phyloP scores from a whole-genome alignment of 1,284 basidiomycete species.

The Anthracocystis setariae region DNA sequence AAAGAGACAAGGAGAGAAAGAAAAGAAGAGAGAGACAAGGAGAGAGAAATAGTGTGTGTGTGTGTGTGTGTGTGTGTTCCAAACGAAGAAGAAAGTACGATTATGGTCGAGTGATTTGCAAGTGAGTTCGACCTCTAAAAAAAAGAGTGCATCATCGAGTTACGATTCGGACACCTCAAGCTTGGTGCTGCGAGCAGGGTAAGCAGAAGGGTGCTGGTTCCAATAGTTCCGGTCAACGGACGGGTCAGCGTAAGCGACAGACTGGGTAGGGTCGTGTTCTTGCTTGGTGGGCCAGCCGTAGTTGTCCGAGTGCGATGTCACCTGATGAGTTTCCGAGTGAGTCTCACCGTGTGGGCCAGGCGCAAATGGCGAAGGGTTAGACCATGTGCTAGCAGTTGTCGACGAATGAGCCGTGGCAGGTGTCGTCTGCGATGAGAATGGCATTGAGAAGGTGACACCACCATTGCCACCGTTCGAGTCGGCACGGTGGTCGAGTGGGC shows the following conservation, averaged over 20 bases:
- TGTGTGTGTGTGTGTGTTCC: no score
- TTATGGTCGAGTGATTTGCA: no score
- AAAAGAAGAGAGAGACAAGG: no score
- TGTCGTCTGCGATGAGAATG: slow-evolving; percentile 27
- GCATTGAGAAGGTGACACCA: slow-evolving; percentile 51
- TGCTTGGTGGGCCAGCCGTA: slow-evolving; percentile 51
- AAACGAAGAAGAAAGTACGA: no score
- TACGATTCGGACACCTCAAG: slow-evolving; percentile 40
- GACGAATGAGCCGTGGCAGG: slow-evolving; percentile 36
- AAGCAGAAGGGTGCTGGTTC: slow-evolving; percentile 42
- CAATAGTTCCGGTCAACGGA: slow-evolving; percentile 42
- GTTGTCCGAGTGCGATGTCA: slow-evolving; percentile 28
- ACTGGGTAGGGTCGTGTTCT: slow-evolving; percentile 71
- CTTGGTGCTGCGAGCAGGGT: slow-evolving; percentile 27
- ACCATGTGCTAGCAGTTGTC: slow-evolving; percentile 38
- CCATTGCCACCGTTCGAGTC: slow-evolving; percentile 30
- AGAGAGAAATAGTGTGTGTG: no score
- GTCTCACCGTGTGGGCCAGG: slow-evolving; percentile 44
- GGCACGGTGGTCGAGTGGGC: slow-evolving; percentile 31
- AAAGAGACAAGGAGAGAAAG: no score
- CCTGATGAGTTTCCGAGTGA: slow-evolving; percentile 30
- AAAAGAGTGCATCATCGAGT: neutral
- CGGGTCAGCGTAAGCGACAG: slow-evolving; percentile 31
- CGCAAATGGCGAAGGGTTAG: slow-evolving; percentile 44
- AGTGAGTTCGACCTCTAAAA: no score